Evolutionary conservation across 192 early-diverging fungal species (phyloP).

Genomic region (Coemansia sp.): DNA sequence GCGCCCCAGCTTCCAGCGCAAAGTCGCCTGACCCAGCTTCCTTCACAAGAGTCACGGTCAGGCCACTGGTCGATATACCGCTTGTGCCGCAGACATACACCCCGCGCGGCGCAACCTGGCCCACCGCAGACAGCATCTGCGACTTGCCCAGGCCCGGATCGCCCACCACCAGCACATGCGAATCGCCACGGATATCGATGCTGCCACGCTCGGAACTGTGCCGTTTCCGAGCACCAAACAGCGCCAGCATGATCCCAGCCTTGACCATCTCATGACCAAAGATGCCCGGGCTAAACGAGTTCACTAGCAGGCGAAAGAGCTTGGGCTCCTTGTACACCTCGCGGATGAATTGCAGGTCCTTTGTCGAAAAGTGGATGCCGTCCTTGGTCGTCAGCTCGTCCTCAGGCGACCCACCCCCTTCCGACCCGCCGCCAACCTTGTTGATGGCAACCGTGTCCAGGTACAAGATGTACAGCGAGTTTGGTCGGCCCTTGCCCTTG

Average conservation of each 20-base stretch:
- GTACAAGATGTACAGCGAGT: constrained; percentile 69
- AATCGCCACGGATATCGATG: constrained; percentile 59
- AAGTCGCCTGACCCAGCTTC: constrained; percentile 67
- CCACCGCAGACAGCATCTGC: constrained; percentile 79
- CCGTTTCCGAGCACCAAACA: constrained; percentile 62
- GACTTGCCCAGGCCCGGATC: constrained; percentile 86
- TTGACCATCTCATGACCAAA: constrained; percentile 84
- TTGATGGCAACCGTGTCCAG: constrained; percentile 61
- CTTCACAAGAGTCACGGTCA: constrained; percentile 68
- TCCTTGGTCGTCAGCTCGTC: constrained; percentile 55
- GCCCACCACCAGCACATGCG: constrained; percentile 71
- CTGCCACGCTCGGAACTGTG: constrained; percentile 15
- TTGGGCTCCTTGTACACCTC: constrained; percentile 54
- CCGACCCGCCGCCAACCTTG: constrained; percentile 51
- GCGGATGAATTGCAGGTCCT: constrained; percentile 67
- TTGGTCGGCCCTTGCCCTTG: constrained; percentile 49
- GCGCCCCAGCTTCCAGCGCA: constrained; percentile 73
- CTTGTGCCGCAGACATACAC: constrained; percentile 76
- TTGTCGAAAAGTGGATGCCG: constrained; percentile 59
- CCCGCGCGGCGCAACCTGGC: constrained; percentile 71
- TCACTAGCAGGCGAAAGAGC: constrained; percentile 68
- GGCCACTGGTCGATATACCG: constrained; percentile 58
- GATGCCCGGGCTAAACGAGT: constrained; percentile 74
- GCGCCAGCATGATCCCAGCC: constrained; percentile 68
- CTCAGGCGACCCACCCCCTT: constrained; percentile 9